phyloP scores from a whole-genome alignment of 495 filamentous ascomycete genomes.

The Penicillium simplicissimum region DNA sequence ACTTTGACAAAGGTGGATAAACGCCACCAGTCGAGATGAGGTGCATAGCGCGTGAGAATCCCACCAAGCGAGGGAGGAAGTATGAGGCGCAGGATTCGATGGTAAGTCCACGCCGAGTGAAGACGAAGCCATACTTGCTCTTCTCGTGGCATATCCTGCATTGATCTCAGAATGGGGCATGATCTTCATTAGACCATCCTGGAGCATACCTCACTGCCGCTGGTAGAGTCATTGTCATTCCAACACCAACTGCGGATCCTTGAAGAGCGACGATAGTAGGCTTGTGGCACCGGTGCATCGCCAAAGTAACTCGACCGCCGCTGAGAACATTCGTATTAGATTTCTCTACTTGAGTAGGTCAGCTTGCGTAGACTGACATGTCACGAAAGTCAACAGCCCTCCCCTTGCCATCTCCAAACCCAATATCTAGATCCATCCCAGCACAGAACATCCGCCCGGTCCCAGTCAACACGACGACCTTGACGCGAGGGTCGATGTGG shows the following conservation, averaged over 20 bases:
- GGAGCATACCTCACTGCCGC: conserved; percentile 46
- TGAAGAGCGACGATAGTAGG: conserved; percentile 62
- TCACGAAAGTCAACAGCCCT: conserved; percentile 25
- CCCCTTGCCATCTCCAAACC: conserved; percentile 38
- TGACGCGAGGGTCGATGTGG: conserved; percentile 52
- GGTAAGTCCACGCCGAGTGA: conserved; percentile 56
- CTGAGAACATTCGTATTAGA: conserved; percentile 3
- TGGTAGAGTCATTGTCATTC: conserved; percentile 64
- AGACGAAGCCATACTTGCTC: conserved; percentile 60
- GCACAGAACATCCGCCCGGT: conserved; percentile 58
- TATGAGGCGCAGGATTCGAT: conserved; percentile 61
- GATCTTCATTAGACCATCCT: neutral
- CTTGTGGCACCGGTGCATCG: conserved; percentile 60
- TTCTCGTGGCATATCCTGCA: conserved; percentile 42
- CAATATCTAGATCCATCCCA: conserved; percentile 57
- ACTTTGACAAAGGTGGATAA: conserved; percentile 37
- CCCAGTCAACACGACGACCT: conserved; percentile 56
- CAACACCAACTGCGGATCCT: conserved; percentile 61
- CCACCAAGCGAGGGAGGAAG: conserved; percentile 61
- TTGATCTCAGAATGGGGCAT: neutral
- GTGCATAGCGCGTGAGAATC: conserved; percentile 53
- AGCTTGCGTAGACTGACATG: conserved; percentile 13
- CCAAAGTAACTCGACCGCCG: conserved; percentile 56
- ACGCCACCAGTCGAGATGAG: conserved; percentile 37
- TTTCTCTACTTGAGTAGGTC: neutral